Evolutionary conservation across 371 early-diverging fungal genomes (phyloP), one percentile per base, ranked within the genome.

Genomic region (Mortierella sp.): DNA sequence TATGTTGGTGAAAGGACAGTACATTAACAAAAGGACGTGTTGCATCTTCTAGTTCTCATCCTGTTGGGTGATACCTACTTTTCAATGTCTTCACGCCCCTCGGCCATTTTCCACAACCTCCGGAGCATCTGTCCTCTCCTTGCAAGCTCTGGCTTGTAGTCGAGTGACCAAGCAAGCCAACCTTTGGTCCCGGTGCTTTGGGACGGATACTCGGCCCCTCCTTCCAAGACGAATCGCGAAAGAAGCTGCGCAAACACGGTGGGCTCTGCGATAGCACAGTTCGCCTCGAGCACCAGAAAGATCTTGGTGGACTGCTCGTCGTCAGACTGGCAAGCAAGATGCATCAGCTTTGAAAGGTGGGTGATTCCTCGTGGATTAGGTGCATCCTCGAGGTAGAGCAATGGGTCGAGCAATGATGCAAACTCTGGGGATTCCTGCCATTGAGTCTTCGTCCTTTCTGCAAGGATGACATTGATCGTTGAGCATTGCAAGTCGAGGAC

Each of bases 361-460:
- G 31, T 17, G 28, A 59, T 21, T 16, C 29, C 31, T 6, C 58
- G 60, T 4, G 39, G 25, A 24, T 25, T 40, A 7, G 54, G 60
- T 3, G 51, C 44, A 27, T 63, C 67, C n/a, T 63, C 52, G 5
- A 60, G 49, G 28, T 48, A 24, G 6, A 41, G 25, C 27, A 64
- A 24, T 19, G 48, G 53, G 13, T 70, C 67, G 39, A 70, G 45
- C 41, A 77, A 28, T 1, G 64, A 56, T 2, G 41, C 49, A 37
- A 77, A 50, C 21, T 70, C 78, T 17, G 66, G 52, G 14, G 54
- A 61, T 40, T 70, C 67, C 39, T 66, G 67, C 78, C 78, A 77
- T 24, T 70, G 71, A 3, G 61, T 21, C 27, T 49, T 31, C 4
- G 71, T 70, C 48, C 49, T 51, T 25, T 70, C 69, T 28, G 59